Percentiles rank a stretch among this genome's conserved stretches.
phyloP scores from a whole-genome alignment of 306 rosid genomes.

The Vigna angularis region DNA sequence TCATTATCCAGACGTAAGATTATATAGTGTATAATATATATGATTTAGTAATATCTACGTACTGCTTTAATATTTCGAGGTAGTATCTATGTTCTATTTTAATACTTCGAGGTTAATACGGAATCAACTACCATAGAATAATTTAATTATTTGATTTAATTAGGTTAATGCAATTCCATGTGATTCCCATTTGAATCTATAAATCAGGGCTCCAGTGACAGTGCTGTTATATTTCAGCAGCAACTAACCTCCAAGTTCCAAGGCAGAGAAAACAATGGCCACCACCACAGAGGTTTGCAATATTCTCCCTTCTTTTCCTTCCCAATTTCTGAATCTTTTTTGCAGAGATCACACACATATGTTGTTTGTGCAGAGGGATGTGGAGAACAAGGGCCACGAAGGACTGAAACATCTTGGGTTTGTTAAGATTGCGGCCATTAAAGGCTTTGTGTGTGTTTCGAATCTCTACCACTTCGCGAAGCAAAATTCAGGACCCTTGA shows the following conservation, averaged over 20 bases:
- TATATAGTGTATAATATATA: not conserved
- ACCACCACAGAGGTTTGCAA: constrained; percentile 29
- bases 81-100: not conserved
- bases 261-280: constrained; percentile 42
- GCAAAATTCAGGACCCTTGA: constrained; percentile 72
- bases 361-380: constrained; percentile 47
- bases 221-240: not conserved
- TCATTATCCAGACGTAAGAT: not conserved
- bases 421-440: constrained; percentile 64
- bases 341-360: not conserved
- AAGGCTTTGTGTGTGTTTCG: constrained; percentile 57
- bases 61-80: too few species aligned
- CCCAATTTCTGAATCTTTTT: not conserved
- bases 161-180: not conserved
- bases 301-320: not conserved
- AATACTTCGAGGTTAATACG: not conserved
- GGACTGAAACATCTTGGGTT: constrained; percentile 73
- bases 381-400: constrained; percentile 41
- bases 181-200: constrained; percentile 6
- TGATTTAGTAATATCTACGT: not conserved
- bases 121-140: not conserved
- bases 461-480: constrained; percentile 72
- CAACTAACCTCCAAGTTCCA: constrained; percentile 4
- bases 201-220: not conserved
- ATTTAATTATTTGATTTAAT: not conserved